Evolutionary conservation across 2,329 filamentous ascomycete species (phyloP), one percentile per base, ranked within the genome.

Genomic region (Penicillium capsulatum): DNA sequence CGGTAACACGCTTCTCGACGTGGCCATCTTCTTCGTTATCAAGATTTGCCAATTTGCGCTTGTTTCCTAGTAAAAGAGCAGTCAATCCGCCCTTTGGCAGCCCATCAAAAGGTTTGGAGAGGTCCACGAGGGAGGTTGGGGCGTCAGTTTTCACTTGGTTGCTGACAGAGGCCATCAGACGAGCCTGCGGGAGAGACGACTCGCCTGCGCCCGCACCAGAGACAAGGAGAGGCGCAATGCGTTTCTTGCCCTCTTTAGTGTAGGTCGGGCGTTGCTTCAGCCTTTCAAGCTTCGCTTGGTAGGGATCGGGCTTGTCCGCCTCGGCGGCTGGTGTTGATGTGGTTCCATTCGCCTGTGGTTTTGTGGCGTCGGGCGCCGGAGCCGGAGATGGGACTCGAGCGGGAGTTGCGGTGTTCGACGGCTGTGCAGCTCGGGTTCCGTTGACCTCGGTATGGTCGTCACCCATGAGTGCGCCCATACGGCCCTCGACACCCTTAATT

Each of bases 381-480:
- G 55, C 42, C 7, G 65, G 56, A 13, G 65, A 61, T 5, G 62
- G 40, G 16, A 41, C 58, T 36, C 55, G 58, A 19, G 57, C 58
- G 42, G 64, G 59, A 10, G 63, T 57, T 20, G 64, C 60, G 17
- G 73, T 74, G 44, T 77, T 78, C 13, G 70, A 67, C 17, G 63
- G 44, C 15, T 51, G 49, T 9, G 61, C 42, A 13, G 63, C 57
- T n/a, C 58, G 36, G 9, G 63, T 59, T 11, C 72, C 73, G 48
- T 86, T 63, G 61, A 69, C 17, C 28, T 79, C 79, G 3, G 73
- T 14, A 11, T 75, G 75, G 13, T 77, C 76, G 58, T 95, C 90
- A 4, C 91, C 91, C 92, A 98, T 98, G 26, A 98, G 69, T n/a
- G 91, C 91, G 9, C 92, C 92, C 92, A 98, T 98, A 50, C 91